Evolutionary conservation across 2,329 filamentous ascomycete genomes (phyloP), one percentile per base, ranked within the genome.

Genomic region (Venturia oleaginea): DNA sequence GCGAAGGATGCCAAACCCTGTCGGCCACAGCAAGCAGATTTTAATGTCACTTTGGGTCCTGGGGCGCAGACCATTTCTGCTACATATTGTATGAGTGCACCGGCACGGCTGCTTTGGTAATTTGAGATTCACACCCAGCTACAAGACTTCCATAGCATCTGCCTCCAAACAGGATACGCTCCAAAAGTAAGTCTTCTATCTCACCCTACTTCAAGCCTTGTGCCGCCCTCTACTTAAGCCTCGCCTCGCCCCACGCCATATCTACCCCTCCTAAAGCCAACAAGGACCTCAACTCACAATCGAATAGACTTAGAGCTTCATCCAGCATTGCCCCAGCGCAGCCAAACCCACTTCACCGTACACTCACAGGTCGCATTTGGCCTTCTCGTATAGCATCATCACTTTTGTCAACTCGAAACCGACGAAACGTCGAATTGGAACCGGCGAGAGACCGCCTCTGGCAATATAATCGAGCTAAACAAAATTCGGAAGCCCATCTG

Each of bases 161-260:
- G 30, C 51, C 17, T 27, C 17, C n/a, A 19, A 57, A 34, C 30
- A 57, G 51, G 13, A 57, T 34, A 57, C 17, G 15, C 30, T 57
- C 17, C 30, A 37, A 57, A 57, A 34, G 51, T 57, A 57, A 57
- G 51, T 34, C 51, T 34, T 34, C 51, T 57, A 57, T 57, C 60
- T 62, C 60, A 4, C 60, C 7, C 60, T 62, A 46, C 60, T 22
- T n/a, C 60, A 51, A 62, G 30, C 13, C 60, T 46, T 51, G 32
- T 46, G 38, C 60, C 40, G 24, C 22, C 42, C n/a, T 62, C 60
- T 51, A 42, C 42, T 32, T 24, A 19, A 37, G 32, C 60, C 30
- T 42, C 60, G 32, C 60, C 30, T 42, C 60, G 40, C 30, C 43
- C 42, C 38, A 62, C 60, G 60, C 60, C 30, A 57, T 57, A 30